phyloP scores from a whole-genome alignment of 768 basidiomycete species.

The Leccinum barrowsii region DNA sequence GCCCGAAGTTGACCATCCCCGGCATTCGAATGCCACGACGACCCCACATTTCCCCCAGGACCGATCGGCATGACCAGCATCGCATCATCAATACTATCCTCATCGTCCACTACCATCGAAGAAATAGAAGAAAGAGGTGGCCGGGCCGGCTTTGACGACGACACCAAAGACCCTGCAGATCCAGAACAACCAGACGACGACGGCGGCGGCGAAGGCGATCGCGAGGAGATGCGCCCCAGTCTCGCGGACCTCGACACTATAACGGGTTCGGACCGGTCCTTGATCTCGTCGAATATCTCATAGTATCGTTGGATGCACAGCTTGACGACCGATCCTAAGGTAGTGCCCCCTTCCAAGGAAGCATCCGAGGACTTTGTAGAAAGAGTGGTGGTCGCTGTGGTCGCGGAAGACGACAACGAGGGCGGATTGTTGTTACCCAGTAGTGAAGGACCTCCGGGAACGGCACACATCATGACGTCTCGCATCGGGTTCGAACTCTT shows the following conservation, averaged over 20 bases:
- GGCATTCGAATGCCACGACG: slow-evolving; percentile 4
- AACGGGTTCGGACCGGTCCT: slow-evolving; percentile 63
- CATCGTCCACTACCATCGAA: slow-evolving; percentile 45
- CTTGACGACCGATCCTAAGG: slow-evolving; percentile 68
- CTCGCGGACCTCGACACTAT: slow-evolving; percentile 19
- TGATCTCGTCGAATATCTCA: slow-evolving; percentile 82
- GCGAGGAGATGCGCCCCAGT: slow-evolving; percentile 12
- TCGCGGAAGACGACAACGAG: slow-evolving; percentile 15
- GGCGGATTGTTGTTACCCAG: slow-evolving; percentile 23
- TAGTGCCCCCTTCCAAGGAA: slow-evolving; percentile 47
- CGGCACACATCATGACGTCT: slow-evolving; percentile 72
- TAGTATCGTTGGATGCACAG: slow-evolving; percentile 81
- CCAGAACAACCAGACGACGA: slow-evolving; percentile 18
- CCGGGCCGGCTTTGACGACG: slow-evolving; percentile 20
- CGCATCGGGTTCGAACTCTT: slow-evolving; percentile 61
- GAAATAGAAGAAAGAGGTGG: slow-evolving; percentile 6
- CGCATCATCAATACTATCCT: slow-evolving; percentile 73
- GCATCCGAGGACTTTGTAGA: slow-evolving; percentile 26
- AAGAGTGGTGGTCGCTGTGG: slow-evolving; percentile 14
- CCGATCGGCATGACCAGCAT: slow-evolving; percentile 74
- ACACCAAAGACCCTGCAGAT: not conserved
- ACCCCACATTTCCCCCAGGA: slow-evolving; percentile 28
- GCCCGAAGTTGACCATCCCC: slow-evolving; percentile 5
- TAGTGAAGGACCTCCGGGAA: slow-evolving; percentile 48
- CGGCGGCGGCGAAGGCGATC: slow-evolving; percentile 29